Evolutionary conservation across 306 rosid genomes (phyloP), one percentile per base, ranked within the genome.

Genomic region (Echinosophora koreensis): DNA sequence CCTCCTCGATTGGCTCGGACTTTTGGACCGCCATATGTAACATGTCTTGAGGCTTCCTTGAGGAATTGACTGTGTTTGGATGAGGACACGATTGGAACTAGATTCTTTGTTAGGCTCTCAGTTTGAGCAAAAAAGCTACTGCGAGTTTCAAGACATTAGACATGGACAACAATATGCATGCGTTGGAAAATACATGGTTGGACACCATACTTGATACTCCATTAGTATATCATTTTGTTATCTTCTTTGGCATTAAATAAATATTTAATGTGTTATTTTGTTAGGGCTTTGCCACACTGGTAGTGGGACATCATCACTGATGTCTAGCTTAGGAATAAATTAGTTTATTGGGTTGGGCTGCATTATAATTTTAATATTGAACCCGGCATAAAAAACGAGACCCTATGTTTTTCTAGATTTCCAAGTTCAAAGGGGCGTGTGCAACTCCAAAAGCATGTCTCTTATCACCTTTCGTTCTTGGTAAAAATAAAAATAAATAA

Each of bases 361-460:
- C 17, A 11, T 51, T 4, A 12, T 4, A 18, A 61, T 59, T 59
- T 59, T 59, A 59, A 27, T 60, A 14, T 34, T 13, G 66, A 32
- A 34, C 37, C 41, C 2, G 69, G 49, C 16, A n/a, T 15, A 64
- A 70, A 79, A 49, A 79, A 71, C 63, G 66, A 54, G 35, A 66
- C 27, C 12, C 38, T 55, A 46, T n/a, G 11, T 66, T 51, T 47
- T 30, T 70, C 30, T 70, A 67, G 80, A 37, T 75, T 81, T 42
- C 37, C 46, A 56, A 78, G 64, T 71, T 78, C 80, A 46, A 64
- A 66, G 77, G 63, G 49, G 49, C 7, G 47, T 76, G 85, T 44
- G 10, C 9, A 39, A 39, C 10, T 89, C 91, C 89, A 73, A 80
- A 87, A 89, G 89, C 64, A 85, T 80, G 93, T 85, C 89, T 85